Percentiles rank a stretch among this genome's conserved stretches.
Evolutionary conservation across 2,329 filamentous ascomycete species (phyloP).

Genomic region (Trichoderma sp.): DNA sequence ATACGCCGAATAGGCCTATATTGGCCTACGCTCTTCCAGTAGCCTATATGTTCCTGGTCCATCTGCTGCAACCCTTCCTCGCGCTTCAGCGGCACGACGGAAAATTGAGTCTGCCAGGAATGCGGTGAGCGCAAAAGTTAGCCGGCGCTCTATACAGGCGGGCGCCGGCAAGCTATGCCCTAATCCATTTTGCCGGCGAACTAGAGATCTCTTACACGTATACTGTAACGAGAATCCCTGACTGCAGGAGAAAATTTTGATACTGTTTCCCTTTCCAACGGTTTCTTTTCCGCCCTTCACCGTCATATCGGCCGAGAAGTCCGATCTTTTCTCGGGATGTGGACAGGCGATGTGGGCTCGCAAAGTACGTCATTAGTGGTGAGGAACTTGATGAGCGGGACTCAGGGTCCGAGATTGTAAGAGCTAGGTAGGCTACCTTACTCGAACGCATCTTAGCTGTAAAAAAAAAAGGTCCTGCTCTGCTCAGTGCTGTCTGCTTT

Average conservation of each 20-base stretch:
- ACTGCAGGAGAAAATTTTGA: neutral
- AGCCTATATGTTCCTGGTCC: neutral
- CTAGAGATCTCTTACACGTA: neutral
- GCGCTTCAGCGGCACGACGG: conserved; percentile 2
- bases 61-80: neutral
- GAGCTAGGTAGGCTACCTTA: neutral
- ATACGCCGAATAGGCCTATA: neutral
- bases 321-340: too few species aligned
- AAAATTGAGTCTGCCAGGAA: conserved; percentile 19
- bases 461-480: too few species aligned
- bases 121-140: conserved; percentile 26
- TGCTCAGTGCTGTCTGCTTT: neutral
- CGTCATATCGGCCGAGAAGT: neutral
- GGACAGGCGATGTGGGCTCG: neutral
- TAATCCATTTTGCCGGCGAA: conserved; percentile 5
- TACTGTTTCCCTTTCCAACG: neutral
- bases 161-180: conserved; percentile 6
- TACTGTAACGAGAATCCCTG: neutral
- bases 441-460: too few species aligned
- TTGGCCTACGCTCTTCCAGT: neutral
- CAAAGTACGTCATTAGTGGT: conserved; percentile 5
- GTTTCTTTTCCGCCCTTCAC: neutral
- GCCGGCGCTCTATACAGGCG: conserved; percentile 13
- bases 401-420: neutral
- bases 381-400: neutral